Conservation (phyloP, 305 asterid genomes). For the Fraxinus floribunda region DNA sequence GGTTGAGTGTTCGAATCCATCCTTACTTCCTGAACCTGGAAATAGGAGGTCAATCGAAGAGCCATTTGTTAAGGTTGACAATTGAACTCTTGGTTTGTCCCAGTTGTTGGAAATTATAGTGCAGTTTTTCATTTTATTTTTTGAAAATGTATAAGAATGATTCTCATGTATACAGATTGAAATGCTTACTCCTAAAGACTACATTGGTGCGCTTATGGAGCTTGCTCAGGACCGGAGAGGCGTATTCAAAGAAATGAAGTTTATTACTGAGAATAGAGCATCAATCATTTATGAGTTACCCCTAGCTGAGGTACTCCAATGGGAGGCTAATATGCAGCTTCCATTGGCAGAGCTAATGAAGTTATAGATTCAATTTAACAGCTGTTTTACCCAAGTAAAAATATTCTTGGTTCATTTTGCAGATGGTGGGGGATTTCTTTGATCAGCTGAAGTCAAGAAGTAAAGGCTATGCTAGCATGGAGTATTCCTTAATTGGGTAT, state of each 20-base stretch:
- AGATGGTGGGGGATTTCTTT: conserved; percentile 99
- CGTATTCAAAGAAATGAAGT: conserved; percentile 90
- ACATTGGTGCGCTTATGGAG: conserved; percentile 95
- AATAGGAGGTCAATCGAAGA: conserved; percentile 86
- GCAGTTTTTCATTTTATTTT: conserved; percentile 2
- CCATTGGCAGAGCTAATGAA: neutral
- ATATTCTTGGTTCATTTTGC: conserved; percentile 31
- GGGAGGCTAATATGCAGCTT: conserved; percentile 26
- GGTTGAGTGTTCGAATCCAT: conserved; percentile 97
- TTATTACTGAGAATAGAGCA: conserved; percentile 80
- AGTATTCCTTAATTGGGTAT: conserved; percentile 85
- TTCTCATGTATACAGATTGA: conserved; percentile 62
- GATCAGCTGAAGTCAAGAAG: conserved; percentile 98
- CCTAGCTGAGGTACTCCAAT: conserved; percentile 80
- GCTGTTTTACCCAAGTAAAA: conserved; percentile 18
- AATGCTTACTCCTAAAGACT: conserved; percentile 92
- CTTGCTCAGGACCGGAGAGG: conserved; percentile 98
- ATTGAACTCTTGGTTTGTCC: neutral
- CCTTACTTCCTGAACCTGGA: conserved; percentile 97
- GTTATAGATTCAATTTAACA: conserved; percentile 17
- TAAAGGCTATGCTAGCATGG: conserved; percentile 99
- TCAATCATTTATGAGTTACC: conserved; percentile 80
- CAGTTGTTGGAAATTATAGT: conserved; percentile 9
- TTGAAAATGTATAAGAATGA: conserved; percentile 21
- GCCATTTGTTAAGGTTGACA: conserved; percentile 86